These are phyloP conservation scores for Thermochaetoides thermophila DNA, from an alignment of 495 filamentous ascomycete species.

Conservation along the genomic window DNA sequence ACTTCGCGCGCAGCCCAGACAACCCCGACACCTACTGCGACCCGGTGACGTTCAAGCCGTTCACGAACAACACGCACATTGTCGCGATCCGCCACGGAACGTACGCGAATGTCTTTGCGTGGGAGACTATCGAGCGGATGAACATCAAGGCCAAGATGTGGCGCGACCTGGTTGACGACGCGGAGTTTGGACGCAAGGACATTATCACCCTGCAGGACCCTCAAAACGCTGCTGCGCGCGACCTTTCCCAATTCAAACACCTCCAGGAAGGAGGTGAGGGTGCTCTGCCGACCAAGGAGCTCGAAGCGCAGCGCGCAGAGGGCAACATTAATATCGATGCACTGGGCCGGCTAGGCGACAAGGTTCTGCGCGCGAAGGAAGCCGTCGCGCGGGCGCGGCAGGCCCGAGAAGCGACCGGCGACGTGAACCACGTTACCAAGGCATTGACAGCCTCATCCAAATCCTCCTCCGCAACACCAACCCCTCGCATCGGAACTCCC, in stretches of 20 bases:
- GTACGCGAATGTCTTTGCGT: conserved; percentile 88
- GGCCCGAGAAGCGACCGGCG: conserved; percentile 31
- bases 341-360: conserved; percentile 62
- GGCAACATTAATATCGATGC: conserved; percentile 61
- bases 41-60: conserved; percentile 90
- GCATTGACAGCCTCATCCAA: conserved; percentile 20
- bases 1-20: conserved; percentile 83
- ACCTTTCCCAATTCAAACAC: conserved; percentile 82
- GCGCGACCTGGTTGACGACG: conserved; percentile 78
- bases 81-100: conserved; percentile 64
- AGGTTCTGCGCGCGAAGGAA: conserved; percentile 83
- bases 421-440: conserved; percentile 34
- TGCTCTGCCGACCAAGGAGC: conserved; percentile 40
- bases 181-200: conserved; percentile 77
- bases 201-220: conserved; percentile 96
- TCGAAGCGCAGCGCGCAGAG: conserved; percentile 36
- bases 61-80: conserved; percentile 96
- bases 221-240: conserved; percentile 70
- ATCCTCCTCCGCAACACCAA: conserved; percentile 4
- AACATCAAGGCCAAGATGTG: conserved; percentile 98
- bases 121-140: conserved; percentile 84
- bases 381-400: conserved; percentile 70
- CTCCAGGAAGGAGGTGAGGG: conserved; percentile 70
- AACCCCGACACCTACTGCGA: conserved; percentile 52
- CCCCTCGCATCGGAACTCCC: conserved; percentile 18